Base-by-base conservation (phyloP, 305 asterid species). In the Fraxinus sp. region DNA sequence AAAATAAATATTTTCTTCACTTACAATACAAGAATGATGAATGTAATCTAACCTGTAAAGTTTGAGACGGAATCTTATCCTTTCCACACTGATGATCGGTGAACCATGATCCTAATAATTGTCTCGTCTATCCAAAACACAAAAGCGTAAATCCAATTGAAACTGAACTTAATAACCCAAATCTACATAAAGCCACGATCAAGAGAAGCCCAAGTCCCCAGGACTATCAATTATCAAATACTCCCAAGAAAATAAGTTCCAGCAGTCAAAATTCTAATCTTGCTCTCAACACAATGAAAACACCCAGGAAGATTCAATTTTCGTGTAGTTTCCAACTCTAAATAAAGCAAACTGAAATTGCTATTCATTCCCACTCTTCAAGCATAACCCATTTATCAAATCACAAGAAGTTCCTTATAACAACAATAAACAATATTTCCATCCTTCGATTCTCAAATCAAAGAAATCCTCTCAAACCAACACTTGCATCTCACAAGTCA, bases 61-160 rank as follows among this genome's bases (percentile, higher is more conserved):
- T 94, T 78, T 87, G 95, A 85, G 91, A 87, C 72, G 98, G 98
- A 87, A 94, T 92, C 44, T 88, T 91, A 78, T 93, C 95, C 77
- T 83, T 85, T 81, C 97, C 96, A 86, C 98, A 94, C 78, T 88
- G 92, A 86, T 94, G 98, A 87, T 94, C 95, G 33, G 88, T 83
- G 62, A 92, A 88, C 88, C 93, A 82, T 79, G 98, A 91, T 24
- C 26, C 26, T 62, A 7, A 64, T 30, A 6, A 77, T 16, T 74
- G 18, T 39, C 18, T 74, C 33, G 62, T 32, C 16, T 16, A 55
- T 39, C 83, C 20, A 64, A 3, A 81, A 18, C 49, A 36, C 55
- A 35, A 73, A 52, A 33, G 20, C 39, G 39, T 39, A n/a, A 78
- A 1, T 32, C 39, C 77, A 44, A 37, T 22, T 49, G 18, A 36